phyloP scores from a whole-genome alignment of 129 eudicot species.

The Flaveria trinervia region DNA sequence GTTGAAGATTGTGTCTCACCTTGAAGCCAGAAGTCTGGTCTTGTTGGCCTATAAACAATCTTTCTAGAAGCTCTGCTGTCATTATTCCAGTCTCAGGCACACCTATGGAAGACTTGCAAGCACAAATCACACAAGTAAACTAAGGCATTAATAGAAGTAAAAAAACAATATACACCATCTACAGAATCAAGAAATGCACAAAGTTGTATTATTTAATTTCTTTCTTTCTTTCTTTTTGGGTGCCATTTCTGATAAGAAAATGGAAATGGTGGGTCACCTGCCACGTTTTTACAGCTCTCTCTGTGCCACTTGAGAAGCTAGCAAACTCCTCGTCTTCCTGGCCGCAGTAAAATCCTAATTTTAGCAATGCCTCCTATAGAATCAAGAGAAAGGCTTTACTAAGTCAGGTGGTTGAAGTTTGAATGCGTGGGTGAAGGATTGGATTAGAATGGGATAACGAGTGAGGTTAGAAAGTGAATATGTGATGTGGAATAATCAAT shows the following conservation, averaged over 20 bases:
- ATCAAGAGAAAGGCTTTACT: neutral
- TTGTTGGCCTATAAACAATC: slow-evolving; percentile 42
- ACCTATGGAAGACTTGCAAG: slow-evolving; percentile 65
- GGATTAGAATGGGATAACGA: too few relatives aligned
- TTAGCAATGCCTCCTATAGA: slow-evolving; percentile 70
- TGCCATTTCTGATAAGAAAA: neutral
- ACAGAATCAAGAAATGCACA: too few relatives aligned
- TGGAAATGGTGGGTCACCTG: slow-evolving; percentile 50
- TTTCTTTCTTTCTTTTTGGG: neutral
- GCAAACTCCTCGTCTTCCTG: slow-evolving; percentile 84
- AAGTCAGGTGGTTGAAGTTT: too few relatives aligned
- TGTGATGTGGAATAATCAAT: too few relatives aligned
- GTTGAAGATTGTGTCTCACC: slow-evolving; percentile 32
- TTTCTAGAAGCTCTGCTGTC: slow-evolving; percentile 78
- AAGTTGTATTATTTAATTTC: neutral
- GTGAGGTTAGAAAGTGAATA: too few relatives aligned
- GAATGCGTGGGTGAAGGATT: too few relatives aligned
- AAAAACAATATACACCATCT: neutral
- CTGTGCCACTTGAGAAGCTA: slow-evolving; percentile 81
- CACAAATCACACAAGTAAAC: slow-evolving; percentile 16
- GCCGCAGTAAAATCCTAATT: slow-evolving; percentile 85
- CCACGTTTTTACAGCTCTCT: slow-evolving; percentile 97
- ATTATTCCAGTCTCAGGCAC: slow-evolving; percentile 82
- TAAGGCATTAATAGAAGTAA: neutral
- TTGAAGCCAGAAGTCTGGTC: slow-evolving; percentile 24